A percentile compares a stretch with the other conserved stretches of the same genome.
These are phyloP conservation scores for Polyporus arcularius DNA, from an alignment of 768 basidiomycete genomes.

Conservation along the genomic window DNA sequence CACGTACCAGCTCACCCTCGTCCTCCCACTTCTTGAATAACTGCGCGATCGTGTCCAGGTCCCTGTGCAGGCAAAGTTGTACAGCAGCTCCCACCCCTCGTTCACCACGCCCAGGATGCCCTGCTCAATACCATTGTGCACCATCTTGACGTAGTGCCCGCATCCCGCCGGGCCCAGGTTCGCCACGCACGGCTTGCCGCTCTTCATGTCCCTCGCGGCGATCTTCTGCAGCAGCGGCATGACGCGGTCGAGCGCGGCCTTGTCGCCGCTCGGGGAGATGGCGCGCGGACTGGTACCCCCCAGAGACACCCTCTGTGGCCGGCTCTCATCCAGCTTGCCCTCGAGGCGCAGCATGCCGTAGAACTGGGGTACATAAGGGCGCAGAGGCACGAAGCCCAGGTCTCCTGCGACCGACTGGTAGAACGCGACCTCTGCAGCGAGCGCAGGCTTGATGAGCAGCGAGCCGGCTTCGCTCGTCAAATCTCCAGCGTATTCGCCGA, in stretches of 20 bases:
- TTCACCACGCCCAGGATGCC: slow-evolving; percentile 22
- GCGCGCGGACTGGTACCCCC: slow-evolving; percentile 25
- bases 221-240: slow-evolving; percentile 22
- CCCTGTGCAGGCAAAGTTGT: slow-evolving; percentile 19
- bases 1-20: slow-evolving; percentile 21
- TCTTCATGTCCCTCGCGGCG: slow-evolving; percentile 22
- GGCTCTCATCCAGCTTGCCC: slow-evolving; percentile 52
- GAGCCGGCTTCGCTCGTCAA: slow-evolving; percentile 38
- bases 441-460: slow-evolving; percentile 79
- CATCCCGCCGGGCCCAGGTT: slow-evolving; percentile 21
- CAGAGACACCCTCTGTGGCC: slow-evolving; percentile 27
- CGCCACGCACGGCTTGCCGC: slow-evolving; percentile 21
- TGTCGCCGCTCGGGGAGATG: slow-evolving; percentile 24
- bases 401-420: slow-evolving; percentile 58
- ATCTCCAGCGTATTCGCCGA: too few species aligned
- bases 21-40: slow-evolving; percentile 20
- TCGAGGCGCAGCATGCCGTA: slow-evolving; percentile 76
- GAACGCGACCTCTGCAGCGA: slow-evolving; percentile 66
- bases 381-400: slow-evolving; percentile 44
- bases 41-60: slow-evolving; percentile 19
- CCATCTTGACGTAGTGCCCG: slow-evolving; percentile 29
- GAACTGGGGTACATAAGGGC: slow-evolving; percentile 71
- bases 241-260: slow-evolving; percentile 18
- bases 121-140: slow-evolving; percentile 30
- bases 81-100: slow-evolving; percentile 25